Evolutionary conservation across 176 grass and related monocot species (phyloP), one percentile per base, ranked within the genome.

Genomic region (Musa schizocarpa): DNA sequence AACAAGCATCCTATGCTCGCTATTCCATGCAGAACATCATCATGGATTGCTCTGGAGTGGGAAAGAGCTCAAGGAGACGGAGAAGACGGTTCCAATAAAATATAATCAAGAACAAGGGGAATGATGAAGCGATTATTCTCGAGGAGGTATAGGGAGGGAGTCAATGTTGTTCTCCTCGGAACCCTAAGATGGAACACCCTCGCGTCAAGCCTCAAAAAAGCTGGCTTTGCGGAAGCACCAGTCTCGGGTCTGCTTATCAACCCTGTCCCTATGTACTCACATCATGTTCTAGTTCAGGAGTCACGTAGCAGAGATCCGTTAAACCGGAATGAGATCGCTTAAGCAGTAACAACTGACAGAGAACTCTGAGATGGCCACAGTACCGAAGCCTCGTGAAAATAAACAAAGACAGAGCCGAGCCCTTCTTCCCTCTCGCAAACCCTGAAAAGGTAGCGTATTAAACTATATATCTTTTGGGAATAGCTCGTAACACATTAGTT

Each of bases 101-200:
- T 77, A 52, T 25, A 65, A 10, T 25, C 19, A 77, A 77, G 50
- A 77, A 80, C 58, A 54, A 65, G 78, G 56, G 55, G 17, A 73
- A 62, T 65, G 56, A 81, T 84, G 80, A 74, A 64, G 55, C 84
- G 81, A 85, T 88, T 76, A 77, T 91, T 98, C 86, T 84, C 82
- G 80, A 84, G 78, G 80, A 84, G 78, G 86, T 70, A 73, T 66
- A 81, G 76, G 81, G 49, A 81, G 76, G 81, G 49, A 82, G 78
- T 74, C 72, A 74, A 74, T 17, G 24, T 78, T 74, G 50, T 75
- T 67, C 77, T 59, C 71, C 57, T 87, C 83, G 85, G 85, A 83
- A 87, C 77, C 85, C 81, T 71, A 87, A 87, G 54, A 82, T n/a
- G 79, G 68, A 73, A 74, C 78, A 76, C 80, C 43, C 56, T 24